Evolutionary conservation across 2,329 filamentous ascomycete species (phyloP).

Genomic region (Colletotrichum horii): DNA sequence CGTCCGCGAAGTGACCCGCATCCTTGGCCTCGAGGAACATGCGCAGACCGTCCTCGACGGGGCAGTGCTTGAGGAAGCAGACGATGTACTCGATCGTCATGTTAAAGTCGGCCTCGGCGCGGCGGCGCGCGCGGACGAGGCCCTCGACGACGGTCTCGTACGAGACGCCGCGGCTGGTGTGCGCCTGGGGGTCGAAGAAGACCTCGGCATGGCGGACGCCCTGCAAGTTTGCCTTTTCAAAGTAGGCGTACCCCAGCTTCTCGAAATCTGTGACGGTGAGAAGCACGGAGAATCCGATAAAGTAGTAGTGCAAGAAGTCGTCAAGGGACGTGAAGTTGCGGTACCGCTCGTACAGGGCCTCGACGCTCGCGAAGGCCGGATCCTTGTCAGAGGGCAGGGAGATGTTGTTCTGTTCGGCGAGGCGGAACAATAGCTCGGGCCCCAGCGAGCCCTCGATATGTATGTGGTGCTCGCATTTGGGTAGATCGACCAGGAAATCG

Average conservation of each 20-base stretch:
- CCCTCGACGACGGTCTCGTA: conserved; percentile 70
- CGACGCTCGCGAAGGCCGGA: conserved; percentile 65
- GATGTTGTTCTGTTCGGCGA: conserved; percentile 71
- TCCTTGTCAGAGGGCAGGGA: conserved; percentile 59
- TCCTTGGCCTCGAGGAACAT: conserved; percentile 42
- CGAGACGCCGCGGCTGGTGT: conserved; percentile 65
- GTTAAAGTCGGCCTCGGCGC: conserved; percentile 67
- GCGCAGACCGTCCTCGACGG: conserved; percentile 58
- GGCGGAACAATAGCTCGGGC: conserved; percentile 71
- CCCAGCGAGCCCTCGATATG: conserved; percentile 80
- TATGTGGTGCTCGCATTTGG: conserved; percentile 84
- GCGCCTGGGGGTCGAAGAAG: conserved; percentile 83
- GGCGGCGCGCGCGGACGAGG: conserved; percentile 62
- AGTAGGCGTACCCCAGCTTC: conserved; percentile 74
- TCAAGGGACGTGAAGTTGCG: conserved; percentile 72
- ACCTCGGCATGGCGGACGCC: conserved; percentile 76
- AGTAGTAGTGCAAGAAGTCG: conserved; percentile 82
- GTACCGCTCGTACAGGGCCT: conserved; percentile 68
- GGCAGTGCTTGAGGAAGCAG: conserved; percentile 75
- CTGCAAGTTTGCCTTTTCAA: conserved; percentile 66
- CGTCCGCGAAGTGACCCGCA: conserved; percentile 51
- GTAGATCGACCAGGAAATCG: conserved; percentile 67
- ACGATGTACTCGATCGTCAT: conserved; percentile 71
- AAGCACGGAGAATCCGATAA: conserved; percentile 75
- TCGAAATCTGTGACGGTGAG: conserved; percentile 72